Evolutionary conservation across 345 rosid genomes (phyloP).

Genomic region (Ceriops decandra): DNA sequence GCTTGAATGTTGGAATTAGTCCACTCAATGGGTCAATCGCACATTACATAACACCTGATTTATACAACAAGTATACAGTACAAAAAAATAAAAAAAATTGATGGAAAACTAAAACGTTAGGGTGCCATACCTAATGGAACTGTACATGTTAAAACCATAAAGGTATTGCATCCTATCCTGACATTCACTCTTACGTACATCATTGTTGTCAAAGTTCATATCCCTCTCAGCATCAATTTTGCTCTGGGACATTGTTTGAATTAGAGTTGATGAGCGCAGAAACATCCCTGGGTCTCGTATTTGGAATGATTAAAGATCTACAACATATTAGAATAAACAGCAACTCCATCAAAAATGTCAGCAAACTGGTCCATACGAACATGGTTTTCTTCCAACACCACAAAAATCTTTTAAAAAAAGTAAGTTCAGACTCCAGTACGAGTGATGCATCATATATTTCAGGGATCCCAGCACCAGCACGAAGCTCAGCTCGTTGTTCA

Average conservation of each 20-base stretch:
- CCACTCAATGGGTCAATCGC: too few species aligned
- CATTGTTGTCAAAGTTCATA: conserved; percentile 8
- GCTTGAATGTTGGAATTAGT: too few species aligned
- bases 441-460: conserved; percentile 70
- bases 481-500: conserved; percentile 71
- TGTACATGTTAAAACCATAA: background rate
- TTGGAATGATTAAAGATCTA: conserved; percentile 52
- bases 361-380: conserved; percentile 55
- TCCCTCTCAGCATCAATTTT: conserved; percentile 10
- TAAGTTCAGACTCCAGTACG: conserved; percentile 50
- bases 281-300: conserved; percentile 32
- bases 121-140: background rate
- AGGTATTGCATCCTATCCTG: background rate
- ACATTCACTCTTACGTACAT: conserved; percentile 11
- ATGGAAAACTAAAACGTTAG: background rate
- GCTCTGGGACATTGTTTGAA: conserved; percentile 10
- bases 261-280: conserved; percentile 22
- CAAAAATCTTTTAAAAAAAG: conserved; percentile 53
- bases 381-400: conserved; percentile 76
- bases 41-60: background rate
- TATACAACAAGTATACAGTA: background rate
- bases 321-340: conserved; percentile 49
- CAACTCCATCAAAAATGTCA: conserved; percentile 40
- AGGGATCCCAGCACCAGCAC: conserved; percentile 67
- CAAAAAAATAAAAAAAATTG: conserved; percentile 3